phyloP scores from a whole-genome alignment of 768 basidiomycete species.

The Scleroderma citrinum region DNA sequence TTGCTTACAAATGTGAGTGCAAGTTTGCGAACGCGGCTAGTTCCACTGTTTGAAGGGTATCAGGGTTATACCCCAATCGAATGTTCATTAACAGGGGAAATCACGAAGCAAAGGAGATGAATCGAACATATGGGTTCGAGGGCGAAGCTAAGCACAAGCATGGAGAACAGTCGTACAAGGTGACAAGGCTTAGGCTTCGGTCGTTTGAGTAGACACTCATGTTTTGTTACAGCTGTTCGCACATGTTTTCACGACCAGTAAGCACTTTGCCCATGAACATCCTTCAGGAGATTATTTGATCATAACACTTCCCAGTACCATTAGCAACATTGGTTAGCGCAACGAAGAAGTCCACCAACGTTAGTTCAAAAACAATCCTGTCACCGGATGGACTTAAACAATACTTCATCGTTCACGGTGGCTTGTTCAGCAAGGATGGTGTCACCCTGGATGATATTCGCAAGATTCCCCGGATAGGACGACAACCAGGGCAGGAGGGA shows the following conservation, averaged over 20 bases:
- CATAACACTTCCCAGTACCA: conserved; percentile 56
- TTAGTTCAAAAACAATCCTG: conserved; percentile 53
- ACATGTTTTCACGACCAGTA: conserved; percentile 86
- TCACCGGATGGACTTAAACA: conserved; percentile 79
- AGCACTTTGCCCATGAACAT: conserved; percentile 19
- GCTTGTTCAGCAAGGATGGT: conserved; percentile 90
- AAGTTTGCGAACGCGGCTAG: background rate
- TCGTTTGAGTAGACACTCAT: background rate
- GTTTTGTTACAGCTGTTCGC: conserved; percentile 67
- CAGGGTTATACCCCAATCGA: conserved; percentile 85
- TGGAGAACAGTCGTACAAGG: conserved; percentile 93
- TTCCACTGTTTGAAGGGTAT: conserved; percentile 9
- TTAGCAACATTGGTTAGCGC: conserved; percentile 81
- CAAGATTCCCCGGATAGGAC: conserved; percentile 79
- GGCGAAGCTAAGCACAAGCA: conserved; percentile 97
- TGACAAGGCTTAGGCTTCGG: conserved; percentile 17
- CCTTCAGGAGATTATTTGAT: conserved; percentile 5
- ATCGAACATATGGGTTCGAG: conserved; percentile 88
- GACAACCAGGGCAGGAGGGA: conserved; percentile 91
- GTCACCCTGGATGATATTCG: conserved; percentile 93
- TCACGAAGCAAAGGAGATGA: conserved; percentile 98
- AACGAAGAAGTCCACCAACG: conserved; percentile 46
- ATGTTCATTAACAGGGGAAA: conserved; percentile 97
- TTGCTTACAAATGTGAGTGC: conserved; percentile 87
- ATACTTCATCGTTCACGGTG: conserved; percentile 94